Evolutionary conservation across 345 rosid genomes (phyloP).

Genomic region (Microcos paniculata): DNA sequence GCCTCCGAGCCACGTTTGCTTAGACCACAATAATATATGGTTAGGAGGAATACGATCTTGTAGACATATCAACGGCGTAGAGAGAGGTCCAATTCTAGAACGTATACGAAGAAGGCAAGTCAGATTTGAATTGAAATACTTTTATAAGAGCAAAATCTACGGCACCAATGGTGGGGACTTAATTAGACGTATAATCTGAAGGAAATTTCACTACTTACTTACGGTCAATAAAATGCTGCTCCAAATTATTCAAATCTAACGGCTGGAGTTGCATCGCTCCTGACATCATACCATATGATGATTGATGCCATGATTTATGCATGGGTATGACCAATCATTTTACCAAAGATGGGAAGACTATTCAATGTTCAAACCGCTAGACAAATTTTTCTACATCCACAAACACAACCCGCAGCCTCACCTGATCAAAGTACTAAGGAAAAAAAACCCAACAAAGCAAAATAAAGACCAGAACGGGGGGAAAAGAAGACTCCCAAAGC

Average conservation of each 20-base stretch:
- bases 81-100: not conserved
- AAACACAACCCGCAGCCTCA: no score
- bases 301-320: no score
- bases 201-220: not conserved
- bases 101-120: not conserved
- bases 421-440: no score
- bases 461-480: no score
- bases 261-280: not conserved
- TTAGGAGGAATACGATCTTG: not conserved
- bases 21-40: not conserved
- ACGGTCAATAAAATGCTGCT: not conserved
- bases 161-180: no score
- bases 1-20: not conserved
- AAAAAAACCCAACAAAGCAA: not conserved
- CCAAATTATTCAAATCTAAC: not conserved
- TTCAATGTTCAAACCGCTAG: no score
- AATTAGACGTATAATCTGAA: no score
- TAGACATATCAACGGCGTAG: not conserved
- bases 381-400: no score
- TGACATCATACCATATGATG: not conserved
- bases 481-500: not conserved
- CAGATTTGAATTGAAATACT: no score
- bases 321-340: no score
- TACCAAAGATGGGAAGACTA: no score
- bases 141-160: no score